Evolutionary conservation across 352 stramenopile species (phyloP), one percentile per base, ranked within the genome.

Genomic region (Phytophthora tentaculata): DNA sequence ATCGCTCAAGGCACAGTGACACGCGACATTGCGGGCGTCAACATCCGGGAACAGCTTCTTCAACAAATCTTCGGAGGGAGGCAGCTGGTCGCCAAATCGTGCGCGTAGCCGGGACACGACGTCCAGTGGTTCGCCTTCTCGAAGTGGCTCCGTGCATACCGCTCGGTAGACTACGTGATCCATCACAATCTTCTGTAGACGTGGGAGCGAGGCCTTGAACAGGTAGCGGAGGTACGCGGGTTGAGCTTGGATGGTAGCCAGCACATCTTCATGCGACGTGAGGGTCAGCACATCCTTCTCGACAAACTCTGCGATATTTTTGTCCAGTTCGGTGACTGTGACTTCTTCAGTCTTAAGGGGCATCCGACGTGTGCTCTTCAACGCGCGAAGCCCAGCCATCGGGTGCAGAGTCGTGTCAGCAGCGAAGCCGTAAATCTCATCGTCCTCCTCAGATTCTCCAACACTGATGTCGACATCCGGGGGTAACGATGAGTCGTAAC

Each of bases 1-100:
- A 28, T 54, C 48, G 24, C 48, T 54, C 12, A 37, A 39, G 12
- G 48, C 48, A 37, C 48, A 39, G 24, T 54, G 23, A 17, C 28
- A 13, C 2, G 23, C 23, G 4, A 23, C 17, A 8, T 13, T 7
- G 7, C 32, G 48, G 22, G n/a, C 9, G 8, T 22, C 23, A 20
- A 5, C 16, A 54, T 4, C 5, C 20, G 48, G 16, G 32, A 54
- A 54, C 22, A 39, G 6, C 14, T 24, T 20, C 13, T 1, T 26
- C 5, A 54, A 39, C 14, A 39, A 54, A 2, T 23, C 13, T 1
- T 24, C 22, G 3, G 23, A 24, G 29, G 7, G 12, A 0, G 32
- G 14, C 17, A 17, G n/a, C 2, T 54, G 8, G 10, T 32, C 32
- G 0, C n/a, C n/a, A 12, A 23, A 54, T 6, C 48, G 23, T 1